phyloP scores from a whole-genome alignment of 306 rosid genomes.

The Senna siamea region DNA sequence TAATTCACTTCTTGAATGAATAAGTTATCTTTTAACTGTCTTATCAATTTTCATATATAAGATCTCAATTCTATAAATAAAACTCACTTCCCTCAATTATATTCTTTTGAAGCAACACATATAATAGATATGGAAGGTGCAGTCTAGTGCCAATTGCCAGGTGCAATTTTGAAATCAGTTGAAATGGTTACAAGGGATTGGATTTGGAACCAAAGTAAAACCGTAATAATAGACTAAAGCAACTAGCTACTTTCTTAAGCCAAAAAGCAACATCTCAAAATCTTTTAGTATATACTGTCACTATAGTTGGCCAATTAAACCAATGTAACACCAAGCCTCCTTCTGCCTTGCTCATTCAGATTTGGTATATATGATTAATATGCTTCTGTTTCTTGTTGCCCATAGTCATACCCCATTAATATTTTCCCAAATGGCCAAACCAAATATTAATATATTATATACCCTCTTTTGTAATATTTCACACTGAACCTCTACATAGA shows the following conservation, averaged over 20 bases:
- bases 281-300: conserved; percentile 3
- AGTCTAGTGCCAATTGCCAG: conserved; percentile 2
- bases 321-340: conserved; percentile 12
- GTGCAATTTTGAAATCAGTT: conserved; percentile 2
- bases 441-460: conserved; percentile 11
- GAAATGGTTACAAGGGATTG: background rate
- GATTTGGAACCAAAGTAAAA: too few species aligned
- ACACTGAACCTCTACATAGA: conserved; percentile 21
- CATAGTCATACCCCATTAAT: background rate
- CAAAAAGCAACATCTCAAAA: conserved; percentile 32
- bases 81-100: too few species aligned
- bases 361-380: conserved; percentile 3
- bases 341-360: conserved; percentile 34
- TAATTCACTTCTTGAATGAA: too few species aligned
- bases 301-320: conserved; percentile 38
- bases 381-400: conserved; percentile 34
- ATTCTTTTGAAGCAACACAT: too few species aligned
- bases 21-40: too few species aligned
- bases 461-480: conserved; percentile 11
- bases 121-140: background rate
- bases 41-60: too few species aligned
- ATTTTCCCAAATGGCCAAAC: conserved; percentile 41
- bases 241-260: conserved; percentile 20
- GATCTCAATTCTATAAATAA: too few species aligned
- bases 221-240: conserved; percentile 27